phyloP scores from a whole-genome alignment of 108 stramenopile species.

The Pseudonitzschia delicatissima region DNA sequence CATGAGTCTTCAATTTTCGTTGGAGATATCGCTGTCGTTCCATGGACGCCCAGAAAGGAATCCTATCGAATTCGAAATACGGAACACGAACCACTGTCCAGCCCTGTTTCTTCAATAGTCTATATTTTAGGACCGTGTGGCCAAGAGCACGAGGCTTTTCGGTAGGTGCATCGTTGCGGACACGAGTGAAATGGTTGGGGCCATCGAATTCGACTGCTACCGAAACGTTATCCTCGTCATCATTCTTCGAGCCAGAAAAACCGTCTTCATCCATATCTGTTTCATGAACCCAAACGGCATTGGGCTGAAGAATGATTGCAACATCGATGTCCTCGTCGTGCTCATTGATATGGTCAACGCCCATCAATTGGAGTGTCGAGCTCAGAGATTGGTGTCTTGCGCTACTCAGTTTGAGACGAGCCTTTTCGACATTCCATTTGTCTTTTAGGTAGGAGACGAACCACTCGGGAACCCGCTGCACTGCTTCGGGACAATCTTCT shows the following conservation, averaged over 20 bases:
- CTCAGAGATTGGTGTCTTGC: conserved; percentile 74
- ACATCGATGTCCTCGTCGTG: conserved; percentile 90
- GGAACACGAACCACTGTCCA: conserved; percentile 86
- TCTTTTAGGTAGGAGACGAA: conserved; percentile 57
- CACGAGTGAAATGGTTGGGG: conserved; percentile 81
- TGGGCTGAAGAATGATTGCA: conserved; percentile 70
- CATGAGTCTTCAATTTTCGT: conserved; percentile 80
- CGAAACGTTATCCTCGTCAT: conserved; percentile 30
- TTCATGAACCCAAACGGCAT: conserved; percentile 69
- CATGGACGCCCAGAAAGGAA: conserved; percentile 88
- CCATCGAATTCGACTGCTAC: conserved; percentile 90
- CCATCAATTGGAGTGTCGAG: conserved; percentile 69
- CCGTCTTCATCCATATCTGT: conserved; percentile 28
- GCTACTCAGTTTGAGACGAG: conserved; percentile 70
- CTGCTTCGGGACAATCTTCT: conserved; percentile 62
- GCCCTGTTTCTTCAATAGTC: conserved; percentile 77
- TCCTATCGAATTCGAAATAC: conserved; percentile 87
- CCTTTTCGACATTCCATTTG: conserved; percentile 75
- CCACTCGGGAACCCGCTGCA: conserved; percentile 47
- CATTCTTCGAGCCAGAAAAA: not conserved
- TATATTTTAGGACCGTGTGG: conserved; percentile 81
- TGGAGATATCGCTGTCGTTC: conserved; percentile 87
- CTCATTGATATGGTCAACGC: conserved; percentile 79
- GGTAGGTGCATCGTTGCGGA: conserved; percentile 20
- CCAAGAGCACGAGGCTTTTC: conserved; percentile 66